Base-by-base conservation (phyloP, 2,329 filamentous ascomycete species). In the Aspergillus calidoustus region DNA sequence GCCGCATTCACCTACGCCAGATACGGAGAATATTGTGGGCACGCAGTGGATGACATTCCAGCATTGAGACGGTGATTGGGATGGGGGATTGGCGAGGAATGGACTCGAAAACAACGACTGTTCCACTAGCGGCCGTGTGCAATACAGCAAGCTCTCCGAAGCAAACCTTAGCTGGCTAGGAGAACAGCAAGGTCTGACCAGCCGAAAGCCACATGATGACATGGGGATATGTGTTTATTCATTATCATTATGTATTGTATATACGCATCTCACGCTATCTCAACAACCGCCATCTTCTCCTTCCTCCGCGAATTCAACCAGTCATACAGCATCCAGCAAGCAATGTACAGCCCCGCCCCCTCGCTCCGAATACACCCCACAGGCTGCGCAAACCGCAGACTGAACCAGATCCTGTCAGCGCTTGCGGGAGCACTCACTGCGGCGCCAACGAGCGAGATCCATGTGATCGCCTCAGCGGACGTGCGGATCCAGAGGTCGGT, bases 401-500 rank as follows among this genome's bases (percentile, higher is more conserved):
- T 61, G 23, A 61, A 61, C 47, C 46, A 61, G 9, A 48, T 46
- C 25, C 54, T 48, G 34, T 57, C 54, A 4, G 28, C 48, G 22
- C 25, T 31, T 4, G 17, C 38, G 8, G 15, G 17, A 17, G 38
- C 15, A 15, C 34, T 41, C 9, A 34, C 59, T 11, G 43, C 59
- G 8, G 48, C 53, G 7, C 59, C 59, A 17, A 61, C 28, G 38
- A 61, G 28, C 13, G 47, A 61, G 6, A 57, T 41, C 47, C 47
- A 61, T 6, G 47, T 53, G 30, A 57, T 53, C 11, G 59, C 59
- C 23, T 61, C 59, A 1, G 59, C 53, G 48, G 59, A 38, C 8
- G 46, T 17, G 15, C 41, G 28, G 15, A 61, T 41, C 59, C 59
- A 61, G 17, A 47, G 57, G 25, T 61, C 59, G 25, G 57, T 52